Evolutionary conservation across 768 basidiomycete genomes (phyloP), one percentile per base, ranked within the genome.

Genomic region (Suillus spraguei): DNA sequence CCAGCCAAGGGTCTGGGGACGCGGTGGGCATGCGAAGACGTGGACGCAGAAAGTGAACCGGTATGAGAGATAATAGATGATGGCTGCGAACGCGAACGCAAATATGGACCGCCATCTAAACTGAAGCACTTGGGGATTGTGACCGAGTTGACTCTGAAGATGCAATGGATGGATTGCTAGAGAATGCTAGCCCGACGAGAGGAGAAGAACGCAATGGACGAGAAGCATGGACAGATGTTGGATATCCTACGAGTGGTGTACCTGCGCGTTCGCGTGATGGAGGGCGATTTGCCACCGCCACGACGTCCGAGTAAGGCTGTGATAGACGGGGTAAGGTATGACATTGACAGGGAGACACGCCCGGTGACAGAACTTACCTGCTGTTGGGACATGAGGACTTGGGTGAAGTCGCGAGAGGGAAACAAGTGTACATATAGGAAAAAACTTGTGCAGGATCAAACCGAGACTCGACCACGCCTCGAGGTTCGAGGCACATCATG

Each of bases 171-270:
- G 74, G 70, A 8, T 70, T 63, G 0, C 65, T 74, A 10, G 71
- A 74, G 17, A 74, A 67, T 4, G 32, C 72, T 38, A 67, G 68
- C 1, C 72, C 59, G 0, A 74, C 68, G 46, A 75, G 74, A 0
- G 74, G 74, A 0, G 74, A 75, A 14, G 74, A 75, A 16, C 74
- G 74, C 63, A 70, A 62, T 4, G 74, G 74, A 3, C 73, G 75
- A 9, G 75, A 64, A 24, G 36, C 64, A 6, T 67, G 62, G 32
- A 61, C 53, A 13, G 53, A 28, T 22, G 63, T 13, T 10, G 39
- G 39, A 58, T 58, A 41, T 17, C 20, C 52, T 53, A 1, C 52
- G 5, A 33, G 52, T 53, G 54, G 54, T 38, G 54, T 38, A 36
- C 13, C 38, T 39, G 16, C 55, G 9, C 55, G 55, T 39, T 56